These are phyloP conservation scores for Oryza brachyantha DNA, from an alignment of 176 grass and related monocot species.

Conservation along the genomic window DNA sequence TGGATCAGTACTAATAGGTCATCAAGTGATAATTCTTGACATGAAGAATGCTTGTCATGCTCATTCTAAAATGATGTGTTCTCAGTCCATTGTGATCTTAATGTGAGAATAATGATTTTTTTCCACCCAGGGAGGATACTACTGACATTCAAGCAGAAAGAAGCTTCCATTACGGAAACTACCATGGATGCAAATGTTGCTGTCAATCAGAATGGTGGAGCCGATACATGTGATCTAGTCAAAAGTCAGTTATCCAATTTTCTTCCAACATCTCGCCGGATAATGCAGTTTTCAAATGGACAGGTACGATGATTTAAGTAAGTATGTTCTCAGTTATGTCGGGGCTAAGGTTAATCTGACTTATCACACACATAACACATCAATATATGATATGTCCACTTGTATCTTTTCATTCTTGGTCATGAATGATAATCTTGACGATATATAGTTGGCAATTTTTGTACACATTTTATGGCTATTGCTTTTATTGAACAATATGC, in stretches of 20 bases:
- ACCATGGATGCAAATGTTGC: constrained; percentile 4
- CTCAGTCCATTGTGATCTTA: constrained; percentile 24
- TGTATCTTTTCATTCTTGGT: constrained; percentile 21
- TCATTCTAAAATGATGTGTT: not conserved
- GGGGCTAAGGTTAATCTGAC: not conserved
- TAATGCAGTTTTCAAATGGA: constrained; percentile 92
- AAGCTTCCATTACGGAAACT: not conserved
- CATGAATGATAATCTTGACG: not conserved
- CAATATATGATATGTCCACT: not conserved
- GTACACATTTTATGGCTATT: constrained; percentile 14
- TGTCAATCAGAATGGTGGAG: constrained; percentile 40
- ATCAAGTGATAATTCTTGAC: not conserved
- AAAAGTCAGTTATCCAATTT: constrained; percentile 87
- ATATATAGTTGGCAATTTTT: not conserved
- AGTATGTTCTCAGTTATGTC: not conserved
- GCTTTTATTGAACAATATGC: constrained; percentile 46
- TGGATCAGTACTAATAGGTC: constrained; percentile 7
- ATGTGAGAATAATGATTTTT: not conserved
- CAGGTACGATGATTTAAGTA: constrained; percentile 48
- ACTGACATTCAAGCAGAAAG: constrained; percentile 54
- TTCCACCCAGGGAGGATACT: constrained; percentile 76
- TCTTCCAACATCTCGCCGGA: constrained; percentile 85
- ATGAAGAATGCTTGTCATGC: constrained; percentile 18
- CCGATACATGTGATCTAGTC: constrained; percentile 35
- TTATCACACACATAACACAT: not conserved